phyloP scores from a whole-genome alignment of 1,139 yeast species.

The Casaregolazyma suthepensis region DNA sequence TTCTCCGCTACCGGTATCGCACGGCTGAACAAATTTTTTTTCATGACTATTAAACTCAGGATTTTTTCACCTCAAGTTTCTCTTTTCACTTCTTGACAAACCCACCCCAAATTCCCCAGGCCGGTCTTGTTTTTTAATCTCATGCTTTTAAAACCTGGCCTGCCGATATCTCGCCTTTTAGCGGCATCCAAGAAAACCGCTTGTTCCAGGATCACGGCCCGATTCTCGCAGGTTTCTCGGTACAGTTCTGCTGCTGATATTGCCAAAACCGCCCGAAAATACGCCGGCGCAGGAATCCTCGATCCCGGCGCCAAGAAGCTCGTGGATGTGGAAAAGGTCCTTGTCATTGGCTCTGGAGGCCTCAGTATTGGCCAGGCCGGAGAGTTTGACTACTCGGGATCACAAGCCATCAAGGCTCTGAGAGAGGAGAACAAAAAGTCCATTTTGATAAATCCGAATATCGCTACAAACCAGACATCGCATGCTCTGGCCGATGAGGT shows the following conservation, averaged over 20 bases:
- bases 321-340: conserved; percentile 83
- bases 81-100: not conserved
- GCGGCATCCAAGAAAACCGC: not conserved
- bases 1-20: not conserved
- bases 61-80: not conserved
- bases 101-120: not conserved
- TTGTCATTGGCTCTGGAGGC: conserved; percentile 97
- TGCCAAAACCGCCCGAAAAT: conserved; percentile 20
- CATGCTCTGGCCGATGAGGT: conserved; percentile 94
- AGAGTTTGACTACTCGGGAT: conserved; percentile 87
- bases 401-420: conserved; percentile 94
- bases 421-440: conserved; percentile 83
- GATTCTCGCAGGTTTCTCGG: not conserved
- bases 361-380: conserved; percentile 98
- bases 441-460: conserved; percentile 89
- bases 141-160: conserved; percentile 3
- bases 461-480: conserved; percentile 96
- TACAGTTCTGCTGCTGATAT: conserved; percentile 2
- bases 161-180: not conserved
- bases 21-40: not conserved
- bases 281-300: conserved; percentile 53
- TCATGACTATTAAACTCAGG: not conserved
- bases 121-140: not conserved
- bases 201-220: not conserved
- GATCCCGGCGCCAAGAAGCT: conserved; percentile 46